phyloP scores from a whole-genome alignment of 2,329 filamentous ascomycete species.

The Colletotrichum shisoi region DNA sequence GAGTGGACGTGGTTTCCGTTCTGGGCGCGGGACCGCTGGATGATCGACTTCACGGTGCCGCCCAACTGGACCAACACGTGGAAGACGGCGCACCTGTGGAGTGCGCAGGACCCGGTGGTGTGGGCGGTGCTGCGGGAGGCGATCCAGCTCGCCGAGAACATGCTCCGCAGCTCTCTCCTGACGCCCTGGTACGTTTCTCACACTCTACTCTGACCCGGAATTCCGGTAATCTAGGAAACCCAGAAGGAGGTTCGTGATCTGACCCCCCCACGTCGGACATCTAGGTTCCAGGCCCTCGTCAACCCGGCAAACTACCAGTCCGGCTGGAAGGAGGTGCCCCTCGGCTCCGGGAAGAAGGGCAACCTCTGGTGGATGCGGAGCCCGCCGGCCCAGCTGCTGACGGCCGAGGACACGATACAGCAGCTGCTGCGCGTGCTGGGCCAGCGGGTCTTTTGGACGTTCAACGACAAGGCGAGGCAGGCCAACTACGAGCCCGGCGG shows the following conservation, averaged over 20 bases:
- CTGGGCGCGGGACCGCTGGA: conserved; percentile 35
- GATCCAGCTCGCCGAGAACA: conserved; percentile 37
- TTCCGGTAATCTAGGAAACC: too few relatives aligned
- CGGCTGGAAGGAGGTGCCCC: not conserved
- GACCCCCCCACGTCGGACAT: too few relatives aligned
- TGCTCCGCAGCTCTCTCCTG: conserved; percentile 15
- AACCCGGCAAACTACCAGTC: not conserved
- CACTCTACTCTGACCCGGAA: too few relatives aligned
- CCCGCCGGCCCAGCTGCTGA: not conserved
- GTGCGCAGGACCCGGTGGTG: conserved; percentile 21
- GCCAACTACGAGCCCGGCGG: not conserved
- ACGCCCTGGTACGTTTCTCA: conserved; percentile 28
- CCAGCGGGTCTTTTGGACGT: not conserved
- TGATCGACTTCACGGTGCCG: conserved; percentile 16
- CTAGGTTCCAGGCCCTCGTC: conserved; percentile 8
- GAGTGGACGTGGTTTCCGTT: conserved; percentile 31
- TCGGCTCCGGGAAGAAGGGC: not conserved
- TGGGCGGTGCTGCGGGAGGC: conserved; percentile 32
- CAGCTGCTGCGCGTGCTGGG: not conserved
- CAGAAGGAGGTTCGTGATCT: not conserved
- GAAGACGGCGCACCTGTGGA: conserved; percentile 7
- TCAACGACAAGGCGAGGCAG: conserved; percentile 12
- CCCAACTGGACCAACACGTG: not conserved
- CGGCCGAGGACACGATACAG: not conserved
- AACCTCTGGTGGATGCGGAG: conserved; percentile 4